These are phyloP conservation scores for Cetraspora pellucida DNA, from an alignment of 192 early-diverging fungal species.

Conservation along the genomic window DNA sequence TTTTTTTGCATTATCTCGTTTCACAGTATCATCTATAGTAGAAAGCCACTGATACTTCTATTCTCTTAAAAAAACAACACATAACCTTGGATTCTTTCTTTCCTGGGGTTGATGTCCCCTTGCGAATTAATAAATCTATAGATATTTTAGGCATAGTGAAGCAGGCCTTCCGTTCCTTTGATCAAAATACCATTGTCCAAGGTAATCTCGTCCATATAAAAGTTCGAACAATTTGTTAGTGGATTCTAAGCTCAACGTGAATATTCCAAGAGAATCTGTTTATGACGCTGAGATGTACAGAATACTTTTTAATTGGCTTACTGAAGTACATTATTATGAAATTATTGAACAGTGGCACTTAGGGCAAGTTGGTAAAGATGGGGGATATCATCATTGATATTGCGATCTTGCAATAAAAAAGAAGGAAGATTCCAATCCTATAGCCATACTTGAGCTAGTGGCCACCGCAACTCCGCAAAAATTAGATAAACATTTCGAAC, in stretches of 20 bases:
- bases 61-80: not conserved
- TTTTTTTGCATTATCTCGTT: not conserved
- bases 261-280: slow-evolving; percentile 36
- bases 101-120: not conserved
- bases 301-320: slow-evolving; percentile 35
- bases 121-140: slow-evolving; percentile 18
- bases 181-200: slow-evolving; percentile 30
- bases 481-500: slow-evolving; percentile 32
- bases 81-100: not conserved
- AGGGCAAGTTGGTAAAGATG: not conserved
- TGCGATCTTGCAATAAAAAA: slow-evolving; percentile 8
- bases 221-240: slow-evolving; percentile 9
- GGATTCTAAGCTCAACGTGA: not conserved
- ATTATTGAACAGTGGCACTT: slow-evolving; percentile 35
- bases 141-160: slow-evolving; percentile 38
- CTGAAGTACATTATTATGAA: slow-evolving; percentile 5
- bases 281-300: slow-evolving; percentile 38
- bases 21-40: not conserved
- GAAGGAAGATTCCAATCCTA: not conserved
- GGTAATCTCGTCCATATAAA: slow-evolving; percentile 30
- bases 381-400: not conserved
- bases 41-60: not conserved
- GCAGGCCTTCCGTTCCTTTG: slow-evolving; percentile 27
- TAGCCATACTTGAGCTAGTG: slow-evolving; percentile 34
- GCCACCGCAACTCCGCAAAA: slow-evolving; percentile 25